Evolutionary conservation across 225 moss, liverwort and hornwort species (phyloP).

Genomic region (Marchantia polymorpha): DNA sequence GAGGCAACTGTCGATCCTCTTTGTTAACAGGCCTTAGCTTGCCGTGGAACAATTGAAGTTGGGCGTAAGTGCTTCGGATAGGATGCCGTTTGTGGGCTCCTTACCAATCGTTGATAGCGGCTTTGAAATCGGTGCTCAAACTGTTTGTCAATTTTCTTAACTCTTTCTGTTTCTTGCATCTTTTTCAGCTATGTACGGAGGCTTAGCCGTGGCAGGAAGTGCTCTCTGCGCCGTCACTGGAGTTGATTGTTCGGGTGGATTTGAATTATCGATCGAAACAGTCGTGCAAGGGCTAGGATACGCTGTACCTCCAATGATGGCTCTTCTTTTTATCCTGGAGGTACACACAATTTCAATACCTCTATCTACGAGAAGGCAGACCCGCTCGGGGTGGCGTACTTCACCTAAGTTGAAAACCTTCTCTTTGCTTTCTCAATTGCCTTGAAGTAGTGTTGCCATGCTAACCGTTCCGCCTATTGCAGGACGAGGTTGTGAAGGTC

Average conservation of each 20-base stretch:
- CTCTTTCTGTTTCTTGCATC: not conserved
- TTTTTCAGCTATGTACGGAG: constrained; percentile 69
- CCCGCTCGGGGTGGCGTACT: not conserved
- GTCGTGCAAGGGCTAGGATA: constrained; percentile 76
- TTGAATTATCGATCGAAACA: constrained; percentile 56
- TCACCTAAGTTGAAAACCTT: not conserved
- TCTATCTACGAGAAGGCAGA: not conserved
- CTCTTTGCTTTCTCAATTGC: not conserved
- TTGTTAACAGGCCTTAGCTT: not conserved
- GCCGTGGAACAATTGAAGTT: not conserved
- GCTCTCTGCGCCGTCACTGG: constrained; percentile 80
- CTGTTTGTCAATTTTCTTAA: not conserved
- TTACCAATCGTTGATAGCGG: not conserved
- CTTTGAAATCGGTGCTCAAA: not conserved
- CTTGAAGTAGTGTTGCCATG: not conserved
- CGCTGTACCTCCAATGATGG: constrained; percentile 91
- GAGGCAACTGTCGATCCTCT: not conserved
- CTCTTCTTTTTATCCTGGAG: constrained; percentile 82
- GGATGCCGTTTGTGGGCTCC: not conserved
- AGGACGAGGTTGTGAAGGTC: constrained; percentile 87
- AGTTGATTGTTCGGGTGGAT: constrained; percentile 86
- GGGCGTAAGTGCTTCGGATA: not conserved
- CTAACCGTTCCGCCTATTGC: constrained; percentile 4
- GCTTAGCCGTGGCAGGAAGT: constrained; percentile 74
- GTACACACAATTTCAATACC: constrained; percentile 10